Evolutionary conservation across 345 rosid genomes (phyloP), one percentile per base, ranked within the genome.

Genomic region (Brassica carinata): DNA sequence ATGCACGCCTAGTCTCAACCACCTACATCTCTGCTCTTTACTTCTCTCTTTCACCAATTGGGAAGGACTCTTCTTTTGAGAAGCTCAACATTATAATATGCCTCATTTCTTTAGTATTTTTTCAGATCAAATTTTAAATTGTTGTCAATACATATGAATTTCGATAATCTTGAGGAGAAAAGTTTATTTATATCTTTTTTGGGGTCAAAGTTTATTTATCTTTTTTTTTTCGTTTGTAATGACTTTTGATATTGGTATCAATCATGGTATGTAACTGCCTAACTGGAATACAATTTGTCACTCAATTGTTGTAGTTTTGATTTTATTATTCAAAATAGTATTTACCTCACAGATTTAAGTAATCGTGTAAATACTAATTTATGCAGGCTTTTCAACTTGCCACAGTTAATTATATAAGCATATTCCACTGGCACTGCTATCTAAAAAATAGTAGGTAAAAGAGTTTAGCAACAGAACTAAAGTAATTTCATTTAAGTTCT

Each of bases 51-150:
- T 51, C 71, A 55, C 67, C 77, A 65, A 55, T 78, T 23, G 72
- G 23, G 43, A 36, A 71, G 34, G 43, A 9, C 67, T 55, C 61
- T 78, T 65, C 61, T 78, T 40, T 63, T 15, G 43, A 78, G 76
- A 71, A 23, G 31, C 66, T 36, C 76, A 64, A 2, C 40, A 29
- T 34, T 66, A 29, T 14, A 29, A 51, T 13, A 63, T 63, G 67
- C 9, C 67, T 64, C 67, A 34, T 4, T 27, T 63, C 6, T 62
- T 11, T 11, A 26, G 1, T 62, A 62, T 29, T 72, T 72, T 19
- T 72, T 34, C 57, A 23, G 23, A 59, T 19, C n/a, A 27, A 29
- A 29, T 62, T 63, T 63, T 11, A 11, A 63, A 27, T 29, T 29
- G 38, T 29, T 63, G 9, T 63, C 67, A 14, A 62, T 27, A 27